A percentile compares a stretch with the other conserved stretches of the same genome.
phyloP scores from a whole-genome alignment of 1,284 basidiomycete species.

The Rhodofomes roseus region DNA sequence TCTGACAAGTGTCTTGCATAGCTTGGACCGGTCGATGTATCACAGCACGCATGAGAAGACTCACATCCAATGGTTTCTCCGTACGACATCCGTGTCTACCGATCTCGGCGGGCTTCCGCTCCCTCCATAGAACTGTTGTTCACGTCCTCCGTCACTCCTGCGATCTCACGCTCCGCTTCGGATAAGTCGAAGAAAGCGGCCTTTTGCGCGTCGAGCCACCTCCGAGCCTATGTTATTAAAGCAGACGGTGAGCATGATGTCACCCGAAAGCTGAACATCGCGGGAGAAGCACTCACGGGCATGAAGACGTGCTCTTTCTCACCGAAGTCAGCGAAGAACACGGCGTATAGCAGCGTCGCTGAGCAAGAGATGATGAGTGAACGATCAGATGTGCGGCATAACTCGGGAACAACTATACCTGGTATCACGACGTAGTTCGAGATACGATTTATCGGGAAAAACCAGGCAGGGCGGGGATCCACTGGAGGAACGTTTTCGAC shows the following conservation, averaged over 20 bases:
- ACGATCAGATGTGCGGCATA: background rate
- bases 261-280: background rate
- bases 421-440: conserved; percentile 27
- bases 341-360: conserved; percentile 52
- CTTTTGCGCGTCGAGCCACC: conserved; percentile 31
- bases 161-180: conserved; percentile 30
- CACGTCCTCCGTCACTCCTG: conserved; percentile 7
- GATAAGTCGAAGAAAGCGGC: conserved; percentile 33
- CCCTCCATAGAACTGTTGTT: background rate
- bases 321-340: conserved; percentile 67
- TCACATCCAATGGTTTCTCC: conserved; percentile 1
- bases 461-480: conserved; percentile 23
- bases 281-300: conserved; percentile 44
- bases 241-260: background rate
- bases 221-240: conserved; percentile 24
- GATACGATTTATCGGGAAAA: conserved; percentile 19
- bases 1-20: background rate
- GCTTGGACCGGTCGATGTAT: background rate
- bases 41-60: background rate
- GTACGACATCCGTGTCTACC: background rate
- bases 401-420: conserved; percentile 11
- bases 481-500: conserved; percentile 13
- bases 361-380: conserved; percentile 2
- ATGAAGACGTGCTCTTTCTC: conserved; percentile 67
- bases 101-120: background rate